These are phyloP conservation scores for Lipomyces chichibuensis DNA, from an alignment of 805 yeast genomes.

Conservation along the genomic window DNA sequence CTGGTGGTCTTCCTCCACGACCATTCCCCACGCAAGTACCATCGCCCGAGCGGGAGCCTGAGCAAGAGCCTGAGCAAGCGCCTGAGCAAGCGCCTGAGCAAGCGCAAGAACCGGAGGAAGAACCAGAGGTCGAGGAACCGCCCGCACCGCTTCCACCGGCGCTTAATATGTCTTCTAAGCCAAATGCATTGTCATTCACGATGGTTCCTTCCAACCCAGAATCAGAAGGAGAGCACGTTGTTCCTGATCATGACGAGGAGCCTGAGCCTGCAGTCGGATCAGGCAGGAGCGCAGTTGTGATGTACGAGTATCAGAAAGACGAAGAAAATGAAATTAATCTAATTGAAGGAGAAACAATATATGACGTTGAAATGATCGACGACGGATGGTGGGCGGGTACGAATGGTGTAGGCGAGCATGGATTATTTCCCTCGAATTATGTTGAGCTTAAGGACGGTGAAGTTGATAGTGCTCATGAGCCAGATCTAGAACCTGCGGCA, in stretches of 20 bases:
- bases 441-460: conserved; percentile 56
- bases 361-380: conserved; percentile 69
- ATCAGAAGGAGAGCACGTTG: conserved; percentile 17
- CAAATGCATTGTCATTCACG: conserved; percentile 3
- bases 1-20: conserved; percentile 19
- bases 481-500: conserved; percentile 19
- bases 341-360: conserved; percentile 65
- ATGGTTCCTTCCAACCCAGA: conserved; percentile 26
- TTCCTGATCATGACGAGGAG: conserved; percentile 29
- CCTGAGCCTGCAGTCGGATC: conserved; percentile 23
- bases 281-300: conserved; percentile 66
- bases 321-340: conserved; percentile 77
- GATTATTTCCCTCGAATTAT: conserved; percentile 89
- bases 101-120: conserved; percentile 14
- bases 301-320: conserved; percentile 74
- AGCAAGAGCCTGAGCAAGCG: conserved; percentile 26
- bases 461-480: conserved; percentile 20
- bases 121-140: conserved; percentile 12
- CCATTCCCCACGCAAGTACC: conserved; percentile 24
- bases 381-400: conserved; percentile 93
- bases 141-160: conserved; percentile 14
- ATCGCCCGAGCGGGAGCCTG: conserved; percentile 36
- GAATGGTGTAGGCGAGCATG: conserved; percentile 66
- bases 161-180: conserved; percentile 12
- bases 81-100: conserved; percentile 12